Evolutionary conservation across 2,329 filamentous ascomycete genomes (phyloP), one percentile per base, ranked within the genome.

Genomic region (Penicillium sp.): DNA sequence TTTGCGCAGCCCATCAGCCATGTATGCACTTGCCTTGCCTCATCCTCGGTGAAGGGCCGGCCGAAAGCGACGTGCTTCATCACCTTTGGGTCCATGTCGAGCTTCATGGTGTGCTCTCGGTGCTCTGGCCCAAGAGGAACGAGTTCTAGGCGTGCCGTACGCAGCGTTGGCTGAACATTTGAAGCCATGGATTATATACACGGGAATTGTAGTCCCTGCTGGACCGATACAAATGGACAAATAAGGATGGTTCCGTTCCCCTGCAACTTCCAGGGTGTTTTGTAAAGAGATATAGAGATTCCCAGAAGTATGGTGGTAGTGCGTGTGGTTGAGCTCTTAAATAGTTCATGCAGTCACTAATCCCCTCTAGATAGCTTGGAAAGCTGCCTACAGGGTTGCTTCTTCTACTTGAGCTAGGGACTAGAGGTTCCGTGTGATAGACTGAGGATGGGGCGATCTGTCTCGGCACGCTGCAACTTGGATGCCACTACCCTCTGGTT

Each of bases 21-120:
- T 7, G 40, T 43, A 5, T 43, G 40, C 40, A 43, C 40, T 24
- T 43, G 43, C 6, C 49, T 54, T 2, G 60, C 55, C n/a, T 60
- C 47, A 5, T 62, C 49, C 31, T 47, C 33, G 14, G 54, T 54
- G 2, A 62, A 47, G 2, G 60, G 60, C 16, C 49, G 51, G 7
- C 60, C 60, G 52, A 54, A 60, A 10, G 50, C 57, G 36, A 62
- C 57, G 47, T 62, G 50, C 16, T 44, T 51, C 60, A 62, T 62
- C 39, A 62, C 60, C 6, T 55, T 50, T 6, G 60, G 39, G 47
- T 62, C 57, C 33, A 50, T 54, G 51, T 62, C 60, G 6, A 62
- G 54, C 33, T 54, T 40, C 11, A 44, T 53, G 24, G 57, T 60
- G 44, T 60, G 43, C 7, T 50, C 44, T 6, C 31, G 47, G 16